A percentile compares a stretch with the other conserved stretches of the same genome.
Evolutionary conservation across 2,329 filamentous ascomycete genomes (phyloP).

Genomic region (Bipolaris gigantea): DNA sequence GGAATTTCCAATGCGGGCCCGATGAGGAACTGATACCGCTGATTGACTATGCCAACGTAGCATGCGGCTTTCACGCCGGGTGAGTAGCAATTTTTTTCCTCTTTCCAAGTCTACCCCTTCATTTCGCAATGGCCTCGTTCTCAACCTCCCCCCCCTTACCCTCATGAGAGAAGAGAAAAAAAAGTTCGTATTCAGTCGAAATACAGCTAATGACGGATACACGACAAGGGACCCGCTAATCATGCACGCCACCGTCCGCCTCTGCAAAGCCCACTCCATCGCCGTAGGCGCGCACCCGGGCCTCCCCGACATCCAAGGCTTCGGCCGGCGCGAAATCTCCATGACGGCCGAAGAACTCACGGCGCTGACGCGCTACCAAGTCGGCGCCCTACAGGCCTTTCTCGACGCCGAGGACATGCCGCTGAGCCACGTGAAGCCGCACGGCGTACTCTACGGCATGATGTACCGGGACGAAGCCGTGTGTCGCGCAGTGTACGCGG

Average conservation of each 20-base stretch:
- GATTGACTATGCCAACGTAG: slow-evolving; percentile 65
- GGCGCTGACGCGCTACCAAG: slow-evolving; percentile 63
- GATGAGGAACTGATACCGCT: slow-evolving; percentile 63
- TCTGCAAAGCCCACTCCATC: slow-evolving; percentile 61
- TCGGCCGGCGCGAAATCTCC: slow-evolving; percentile 64
- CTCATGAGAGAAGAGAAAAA: no score
- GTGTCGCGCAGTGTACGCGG: slow-evolving; percentile 57
- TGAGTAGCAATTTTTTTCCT: slow-evolving; percentile 14
- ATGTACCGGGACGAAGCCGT: slow-evolving; percentile 56
- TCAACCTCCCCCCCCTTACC: not conserved
- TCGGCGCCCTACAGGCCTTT: slow-evolving; percentile 64
- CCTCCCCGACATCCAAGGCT: slow-evolving; percentile 66
- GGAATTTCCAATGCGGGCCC: slow-evolving; percentile 56
- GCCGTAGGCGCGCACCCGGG: slow-evolving; percentile 65
- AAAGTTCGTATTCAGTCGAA: no score
- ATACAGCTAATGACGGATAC: no score
- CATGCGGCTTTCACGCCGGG: slow-evolving; percentile 61
- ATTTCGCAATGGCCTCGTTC: no score
- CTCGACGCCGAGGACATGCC: slow-evolving; percentile 59
- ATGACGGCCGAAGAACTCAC: slow-evolving; percentile 60
- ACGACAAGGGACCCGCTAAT: no score
- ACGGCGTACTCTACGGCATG: slow-evolving; percentile 63
- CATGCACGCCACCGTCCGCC: slow-evolving; percentile 62
- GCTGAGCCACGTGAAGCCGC: slow-evolving; percentile 65
- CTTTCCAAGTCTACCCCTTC: no score